Evolutionary conservation across 2,329 filamentous ascomycete genomes (phyloP), one percentile per base, ranked within the genome.

Genomic region (Fusarium foetens): DNA sequence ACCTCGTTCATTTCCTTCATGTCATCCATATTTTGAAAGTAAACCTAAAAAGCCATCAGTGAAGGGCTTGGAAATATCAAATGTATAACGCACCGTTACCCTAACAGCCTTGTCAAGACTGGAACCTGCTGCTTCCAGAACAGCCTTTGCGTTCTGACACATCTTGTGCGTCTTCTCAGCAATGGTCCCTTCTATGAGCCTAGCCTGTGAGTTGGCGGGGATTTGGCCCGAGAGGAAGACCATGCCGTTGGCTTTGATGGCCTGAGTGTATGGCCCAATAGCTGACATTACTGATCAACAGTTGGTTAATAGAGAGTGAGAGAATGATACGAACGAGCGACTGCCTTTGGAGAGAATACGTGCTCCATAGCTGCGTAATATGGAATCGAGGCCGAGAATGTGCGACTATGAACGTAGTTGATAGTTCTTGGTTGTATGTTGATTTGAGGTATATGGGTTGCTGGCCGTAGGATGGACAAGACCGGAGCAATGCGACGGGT

Each of bases 171-270:
- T 58, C 54, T 74, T 75, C 6, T 75, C 70, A 4, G 72, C 85
- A 71, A 93, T 88, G 76, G 83, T 87, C 25, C 91, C 91, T 42
- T 88, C 83, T 70, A 91, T 83, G 49, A 92, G 83, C 62, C 35
- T 87, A 86, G 64, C 88, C 89, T 10, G 79, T 73, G 83, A 83
- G 77, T 91, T 88, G 64, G 88, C 89, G 58, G 91, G 90, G 68
- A 93, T 91, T 73, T 91, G 89, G 65, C 92, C 91, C 0, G 91
- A 92, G 75, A 92, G 86, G 81, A 89, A 93, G n/a, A 93, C 86
- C 67, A 90, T 85, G 61, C 88, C 68, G 41, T 73, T 74, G 29
- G 73, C 70, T 27, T 75, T 75, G 48, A 75, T 65, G 11, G 73
- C 73, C 35, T 74, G 73, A 5, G 71, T 70, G 12, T 66, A 72